These are phyloP conservation scores for Gracilaria domingensis DNA, from an alignment of 23 red algal species.

Conservation along the genomic window DNA sequence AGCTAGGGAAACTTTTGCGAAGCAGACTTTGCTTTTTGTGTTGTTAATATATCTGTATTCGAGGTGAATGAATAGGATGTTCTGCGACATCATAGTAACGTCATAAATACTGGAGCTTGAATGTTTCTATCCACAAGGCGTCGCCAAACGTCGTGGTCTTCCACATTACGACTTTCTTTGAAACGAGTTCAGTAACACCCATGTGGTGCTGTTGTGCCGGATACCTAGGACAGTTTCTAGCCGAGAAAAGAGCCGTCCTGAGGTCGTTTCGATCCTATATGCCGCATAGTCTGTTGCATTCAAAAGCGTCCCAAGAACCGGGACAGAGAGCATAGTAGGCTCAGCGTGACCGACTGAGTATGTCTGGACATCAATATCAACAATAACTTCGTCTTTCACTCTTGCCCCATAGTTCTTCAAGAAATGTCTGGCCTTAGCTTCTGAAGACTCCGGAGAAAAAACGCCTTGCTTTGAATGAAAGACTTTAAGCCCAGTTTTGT, in stretches of 20 bases:
- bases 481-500: background rate
- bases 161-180: background rate
- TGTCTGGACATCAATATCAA: conserved; percentile 10
- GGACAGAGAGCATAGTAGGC: conserved; percentile 9
- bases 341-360: conserved; percentile 14
- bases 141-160: background rate
- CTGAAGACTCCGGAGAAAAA: background rate
- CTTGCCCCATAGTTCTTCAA: background rate
- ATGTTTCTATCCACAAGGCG: background rate
- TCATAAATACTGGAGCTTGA: background rate
- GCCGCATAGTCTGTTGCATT: background rate
- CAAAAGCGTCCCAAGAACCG: conserved; percentile 5
- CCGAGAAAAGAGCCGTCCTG: background rate
- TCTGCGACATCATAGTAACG: background rate
- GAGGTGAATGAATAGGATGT: background rate
- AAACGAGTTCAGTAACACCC: conserved; percentile 19
- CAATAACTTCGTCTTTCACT: background rate
- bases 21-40: too few species aligned
- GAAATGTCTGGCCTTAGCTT: background rate
- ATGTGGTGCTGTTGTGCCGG: background rate
- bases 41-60: too few species aligned
- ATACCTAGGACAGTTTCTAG: background rate
- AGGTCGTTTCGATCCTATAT: background rate
- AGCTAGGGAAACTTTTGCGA: too few species aligned
- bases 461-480: background rate